These are phyloP conservation scores for Aspergillus novofumigatus DNA, from an alignment of 2,329 filamentous ascomycete species.

Conservation along the genomic window DNA sequence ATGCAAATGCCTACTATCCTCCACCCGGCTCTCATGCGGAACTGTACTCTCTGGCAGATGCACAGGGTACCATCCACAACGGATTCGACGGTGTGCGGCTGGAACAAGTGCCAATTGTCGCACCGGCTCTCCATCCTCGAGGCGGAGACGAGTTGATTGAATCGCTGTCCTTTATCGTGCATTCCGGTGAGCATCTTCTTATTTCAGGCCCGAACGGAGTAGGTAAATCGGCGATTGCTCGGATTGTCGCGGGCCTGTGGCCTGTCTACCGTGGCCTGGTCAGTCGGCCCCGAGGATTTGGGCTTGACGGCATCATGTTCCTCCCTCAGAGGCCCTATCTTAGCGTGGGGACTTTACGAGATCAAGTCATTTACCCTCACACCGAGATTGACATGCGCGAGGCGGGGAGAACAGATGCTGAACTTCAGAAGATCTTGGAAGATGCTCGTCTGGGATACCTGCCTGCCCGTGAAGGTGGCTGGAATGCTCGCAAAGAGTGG, in stretches of 20 bases:
- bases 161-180: slow-evolving; percentile 81
- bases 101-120: slow-evolving; percentile 89
- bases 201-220: slow-evolving; percentile 94
- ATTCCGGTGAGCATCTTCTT: slow-evolving; percentile 84
- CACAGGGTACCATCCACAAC: slow-evolving; percentile 88
- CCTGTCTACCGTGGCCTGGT: slow-evolving; percentile 92
- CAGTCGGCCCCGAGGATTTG: slow-evolving; percentile 73
- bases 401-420: slow-evolving; percentile 69
- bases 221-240: slow-evolving; percentile 83
- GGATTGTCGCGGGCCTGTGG: slow-evolving; percentile 89
- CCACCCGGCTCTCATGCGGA: slow-evolving; percentile 66
- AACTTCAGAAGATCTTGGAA: slow-evolving; percentile 74
- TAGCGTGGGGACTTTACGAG: slow-evolving; percentile 83
- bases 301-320: slow-evolving; percentile 96
- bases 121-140: slow-evolving; percentile 79
- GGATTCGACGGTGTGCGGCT: slow-evolving; percentile 92
- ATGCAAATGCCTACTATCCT: slow-evolving; percentile 80
- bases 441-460: slow-evolving; percentile 84
- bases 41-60: slow-evolving; percentile 82
- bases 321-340: slow-evolving; percentile 91
- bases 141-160: slow-evolving; percentile 90
- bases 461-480: slow-evolving; percentile 86
- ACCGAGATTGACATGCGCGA: slow-evolving; percentile 91
- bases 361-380: slow-evolving; percentile 97
- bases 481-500: slow-evolving; percentile 97